Evolutionary conservation across 192 early-diverging fungal species (phyloP).

Genomic region (Coemansia sp.): DNA sequence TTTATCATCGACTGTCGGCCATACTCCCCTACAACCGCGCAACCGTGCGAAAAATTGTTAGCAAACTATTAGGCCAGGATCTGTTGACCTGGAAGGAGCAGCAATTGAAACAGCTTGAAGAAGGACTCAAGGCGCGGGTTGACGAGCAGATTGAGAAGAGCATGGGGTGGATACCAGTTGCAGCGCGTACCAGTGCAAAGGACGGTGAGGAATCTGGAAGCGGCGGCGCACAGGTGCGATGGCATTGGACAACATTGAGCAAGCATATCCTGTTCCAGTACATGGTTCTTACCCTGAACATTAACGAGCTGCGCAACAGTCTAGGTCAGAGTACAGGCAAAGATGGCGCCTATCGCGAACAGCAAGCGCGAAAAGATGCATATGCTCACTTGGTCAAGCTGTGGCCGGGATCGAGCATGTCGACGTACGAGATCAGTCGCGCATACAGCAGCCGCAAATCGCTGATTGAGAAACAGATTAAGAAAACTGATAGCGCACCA

Average conservation of each 20-base stretch:
- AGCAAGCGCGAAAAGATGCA: slow-evolving; percentile 54
- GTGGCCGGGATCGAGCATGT: slow-evolving; percentile 51
- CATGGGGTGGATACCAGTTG: slow-evolving; percentile 52
- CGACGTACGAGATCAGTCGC: slow-evolving; percentile 54
- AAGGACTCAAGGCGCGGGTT: slow-evolving; percentile 48
- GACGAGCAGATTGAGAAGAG: slow-evolving; percentile 47
- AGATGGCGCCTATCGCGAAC: slow-evolving; percentile 45
- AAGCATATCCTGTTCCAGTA: slow-evolving; percentile 54
- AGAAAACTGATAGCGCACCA: slow-evolving; percentile 20
- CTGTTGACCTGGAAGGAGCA: slow-evolving; percentile 53
- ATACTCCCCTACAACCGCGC: slow-evolving; percentile 51
- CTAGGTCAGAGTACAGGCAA: slow-evolving; percentile 19
- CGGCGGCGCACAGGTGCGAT: slow-evolving; percentile 41
- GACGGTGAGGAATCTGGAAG: slow-evolving; percentile 18
- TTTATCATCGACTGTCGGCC: slow-evolving; percentile 34
- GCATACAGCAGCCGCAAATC: slow-evolving; percentile 55
- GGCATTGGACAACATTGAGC: slow-evolving; percentile 56
- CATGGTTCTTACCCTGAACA: slow-evolving; percentile 46
- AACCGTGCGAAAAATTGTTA: slow-evolving; percentile 52
- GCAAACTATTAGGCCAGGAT: slow-evolving; percentile 43
- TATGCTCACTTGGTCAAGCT: slow-evolving; percentile 50
- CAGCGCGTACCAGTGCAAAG: slow-evolving; percentile 21
- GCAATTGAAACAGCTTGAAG: slow-evolving; percentile 51
- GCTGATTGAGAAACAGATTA: slow-evolving; percentile 46
- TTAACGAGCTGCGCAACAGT: slow-evolving; percentile 45